phyloP scores from a whole-genome alignment of 2,329 filamentous ascomycete genomes.

The Penicillium brevicompactum region DNA sequence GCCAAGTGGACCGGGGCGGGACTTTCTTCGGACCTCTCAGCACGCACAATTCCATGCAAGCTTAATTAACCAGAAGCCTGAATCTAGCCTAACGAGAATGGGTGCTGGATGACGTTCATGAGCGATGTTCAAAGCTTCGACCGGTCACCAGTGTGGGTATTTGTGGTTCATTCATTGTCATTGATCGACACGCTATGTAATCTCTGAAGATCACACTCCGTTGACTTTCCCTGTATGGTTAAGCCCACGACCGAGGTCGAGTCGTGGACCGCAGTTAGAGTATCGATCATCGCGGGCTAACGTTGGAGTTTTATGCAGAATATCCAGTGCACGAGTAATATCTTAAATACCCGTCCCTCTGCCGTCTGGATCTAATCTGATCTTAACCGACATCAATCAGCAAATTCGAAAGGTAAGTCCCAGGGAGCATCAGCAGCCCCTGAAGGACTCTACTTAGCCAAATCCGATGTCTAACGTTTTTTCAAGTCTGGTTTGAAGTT shows the following conservation, averaged over 20 bases:
- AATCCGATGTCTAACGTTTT: not conserved
- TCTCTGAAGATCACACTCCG: conserved; percentile 9
- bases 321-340: not conserved
- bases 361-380: not conserved
- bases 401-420: not conserved
- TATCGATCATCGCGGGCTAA: not conserved
- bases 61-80: not conserved
- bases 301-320: not conserved
- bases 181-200: conserved; percentile 4
- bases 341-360: conserved; percentile 4
- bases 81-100: not conserved
- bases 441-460: not conserved
- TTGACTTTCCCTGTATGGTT: conserved; percentile 1
- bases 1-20: not conserved
- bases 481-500: not conserved
- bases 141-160: conserved; percentile 3
- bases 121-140: not conserved
- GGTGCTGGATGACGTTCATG: not conserved
- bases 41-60: not conserved
- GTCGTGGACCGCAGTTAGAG: not conserved
- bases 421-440: not conserved
- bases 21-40: not conserved
- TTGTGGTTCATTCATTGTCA: not conserved
- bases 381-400: not conserved
- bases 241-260: not conserved